Percentiles rank a stretch among this genome's conserved stretches.
phyloP scores from a whole-genome alignment of 2,329 filamentous ascomycete species.

The Pseudonectria foliicola region DNA sequence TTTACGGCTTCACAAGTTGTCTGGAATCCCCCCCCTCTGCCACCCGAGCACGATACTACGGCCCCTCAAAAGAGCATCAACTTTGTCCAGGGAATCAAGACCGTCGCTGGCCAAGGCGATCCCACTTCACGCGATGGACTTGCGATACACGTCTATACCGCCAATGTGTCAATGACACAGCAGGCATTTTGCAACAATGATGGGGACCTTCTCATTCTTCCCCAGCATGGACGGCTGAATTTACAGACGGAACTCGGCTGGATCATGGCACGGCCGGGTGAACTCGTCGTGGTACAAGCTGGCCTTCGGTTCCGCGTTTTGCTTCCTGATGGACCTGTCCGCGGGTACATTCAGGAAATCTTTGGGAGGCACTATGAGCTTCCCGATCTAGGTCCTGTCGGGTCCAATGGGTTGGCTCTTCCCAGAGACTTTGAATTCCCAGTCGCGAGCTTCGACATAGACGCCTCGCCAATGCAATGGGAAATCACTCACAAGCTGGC shows the following conservation, averaged over 20 bases:
- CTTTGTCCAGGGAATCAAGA: conserved; percentile 39
- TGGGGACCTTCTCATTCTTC: conserved; percentile 68
- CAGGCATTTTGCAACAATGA: conserved; percentile 43
- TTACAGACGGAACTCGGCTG: conserved; percentile 69
- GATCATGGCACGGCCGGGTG: conserved; percentile 63
- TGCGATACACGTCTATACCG: conserved; percentile 39
- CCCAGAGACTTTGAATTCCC: conserved; percentile 66
- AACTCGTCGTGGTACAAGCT: conserved; percentile 67
- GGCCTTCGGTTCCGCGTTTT: conserved; percentile 64
- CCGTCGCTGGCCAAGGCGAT: conserved; percentile 39
- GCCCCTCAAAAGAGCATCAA: conserved; percentile 23
- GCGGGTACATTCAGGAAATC: conserved; percentile 68
- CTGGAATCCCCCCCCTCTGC: conserved; percentile 38
- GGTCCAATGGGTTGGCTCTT: conserved; percentile 64
- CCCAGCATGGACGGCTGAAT: conserved; percentile 64
- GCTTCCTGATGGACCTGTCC: conserved; percentile 52
- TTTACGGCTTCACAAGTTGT: conserved; percentile 38
- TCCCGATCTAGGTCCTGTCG: conserved; percentile 66
- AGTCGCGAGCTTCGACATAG: conserved; percentile 52
- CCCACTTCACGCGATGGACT: conserved; percentile 39
- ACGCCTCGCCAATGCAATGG: conserved; percentile 21
- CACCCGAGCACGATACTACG: conserved; percentile 1
- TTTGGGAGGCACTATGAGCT: conserved; percentile 64
- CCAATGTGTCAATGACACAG: conserved; percentile 36
- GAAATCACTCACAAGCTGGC: conserved; percentile 55